These are phyloP conservation scores for Harrya chromipes DNA, from an alignment of 768 basidiomycete species.

Conservation along the genomic window DNA sequence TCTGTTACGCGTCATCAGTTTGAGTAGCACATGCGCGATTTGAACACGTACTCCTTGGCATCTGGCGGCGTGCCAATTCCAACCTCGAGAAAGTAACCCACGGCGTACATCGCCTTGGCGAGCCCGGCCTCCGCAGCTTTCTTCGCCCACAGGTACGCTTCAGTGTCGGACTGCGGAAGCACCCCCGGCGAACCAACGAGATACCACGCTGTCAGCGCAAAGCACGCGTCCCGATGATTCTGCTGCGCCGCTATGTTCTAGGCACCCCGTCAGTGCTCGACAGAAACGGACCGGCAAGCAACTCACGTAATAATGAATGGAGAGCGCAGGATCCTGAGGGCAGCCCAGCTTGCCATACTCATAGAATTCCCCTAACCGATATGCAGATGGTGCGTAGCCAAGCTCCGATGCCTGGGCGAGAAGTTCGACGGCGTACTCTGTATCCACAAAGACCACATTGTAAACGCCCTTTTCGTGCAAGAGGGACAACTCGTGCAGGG, in stretches of 20 bases:
- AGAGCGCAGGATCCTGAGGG: constrained; percentile 93
- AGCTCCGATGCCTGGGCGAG: constrained; percentile 94
- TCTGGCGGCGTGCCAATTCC: constrained; percentile 79
- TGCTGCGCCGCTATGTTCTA: constrained; percentile 99
- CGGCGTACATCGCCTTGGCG: constrained; percentile 95
- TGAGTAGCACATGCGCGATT: constrained; percentile 2
- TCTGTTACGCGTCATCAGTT: constrained; percentile 34
- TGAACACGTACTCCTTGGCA: constrained; percentile 56
- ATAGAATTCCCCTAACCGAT: constrained; percentile 95
- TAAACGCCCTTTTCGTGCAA: constrained; percentile 97
- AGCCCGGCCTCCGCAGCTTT: constrained; percentile 91
- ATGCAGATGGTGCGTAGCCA: constrained; percentile 94
- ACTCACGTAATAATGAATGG: constrained; percentile 97
- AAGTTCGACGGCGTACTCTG: constrained; percentile 92
- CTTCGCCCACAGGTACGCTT: constrained; percentile 96
- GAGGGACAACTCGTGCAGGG: constrained; percentile 89
- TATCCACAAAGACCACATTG: constrained; percentile 95
- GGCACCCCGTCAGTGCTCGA: constrained; percentile 12
- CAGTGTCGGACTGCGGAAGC: constrained; percentile 96
- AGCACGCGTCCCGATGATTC: constrained; percentile 94
- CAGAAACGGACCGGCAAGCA: background rate
- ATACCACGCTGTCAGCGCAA: constrained; percentile 98
- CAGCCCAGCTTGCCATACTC: constrained; percentile 99
- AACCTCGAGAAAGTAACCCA: constrained; percentile 96
- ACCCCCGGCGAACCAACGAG: constrained; percentile 97